These are phyloP conservation scores for Pythium insidiosum DNA, from an alignment of 352 stramenopile genomes.

Conservation along the genomic window DNA sequence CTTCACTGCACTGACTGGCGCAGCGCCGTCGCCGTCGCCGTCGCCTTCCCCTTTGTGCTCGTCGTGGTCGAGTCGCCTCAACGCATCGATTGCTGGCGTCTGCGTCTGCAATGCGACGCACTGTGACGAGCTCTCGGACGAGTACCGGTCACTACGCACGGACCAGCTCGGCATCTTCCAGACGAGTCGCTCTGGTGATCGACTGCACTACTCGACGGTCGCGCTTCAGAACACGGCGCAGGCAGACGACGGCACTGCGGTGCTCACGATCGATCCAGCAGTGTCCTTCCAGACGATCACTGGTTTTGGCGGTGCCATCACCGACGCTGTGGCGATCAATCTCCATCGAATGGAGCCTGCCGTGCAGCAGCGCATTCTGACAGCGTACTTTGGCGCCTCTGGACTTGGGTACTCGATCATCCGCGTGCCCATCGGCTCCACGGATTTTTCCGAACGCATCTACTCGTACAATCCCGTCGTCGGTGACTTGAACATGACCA, in stretches of 20 bases:
- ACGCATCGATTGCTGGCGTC: slow-evolving; percentile 32
- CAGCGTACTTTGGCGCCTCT: slow-evolving; percentile 73
- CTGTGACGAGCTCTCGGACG: slow-evolving; percentile 50
- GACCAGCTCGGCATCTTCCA: slow-evolving; percentile 35
- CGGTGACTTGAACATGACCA: slow-evolving; percentile 62
- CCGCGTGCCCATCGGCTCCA: slow-evolving; percentile 78
- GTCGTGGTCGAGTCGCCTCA: slow-evolving; percentile 30
- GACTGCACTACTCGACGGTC: slow-evolving; percentile 29
- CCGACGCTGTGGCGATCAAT: slow-evolving; percentile 76
- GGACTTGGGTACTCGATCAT: slow-evolving; percentile 81
- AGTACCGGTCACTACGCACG: slow-evolving; percentile 22
- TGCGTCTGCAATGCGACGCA: slow-evolving; percentile 42
- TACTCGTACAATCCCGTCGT: slow-evolving; percentile 84
- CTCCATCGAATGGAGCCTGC: slow-evolving; percentile 45
- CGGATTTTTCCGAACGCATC: slow-evolving; percentile 78
- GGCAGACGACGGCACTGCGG: not conserved
- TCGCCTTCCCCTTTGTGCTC: too few species aligned
- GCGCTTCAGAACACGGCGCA: too few species aligned
- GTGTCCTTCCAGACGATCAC: slow-evolving; percentile 74
- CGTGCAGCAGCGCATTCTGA: slow-evolving; percentile 58
- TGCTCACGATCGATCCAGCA: slow-evolving; percentile 24
- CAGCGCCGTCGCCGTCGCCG: not conserved
- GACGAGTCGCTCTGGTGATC: slow-evolving; percentile 36
- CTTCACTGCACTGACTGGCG: not conserved
- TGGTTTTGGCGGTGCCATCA: slow-evolving; percentile 88